Conservation (phyloP, 495 filamentous ascomycete genomes). For the Annulohypoxylon bovei region DNA sequence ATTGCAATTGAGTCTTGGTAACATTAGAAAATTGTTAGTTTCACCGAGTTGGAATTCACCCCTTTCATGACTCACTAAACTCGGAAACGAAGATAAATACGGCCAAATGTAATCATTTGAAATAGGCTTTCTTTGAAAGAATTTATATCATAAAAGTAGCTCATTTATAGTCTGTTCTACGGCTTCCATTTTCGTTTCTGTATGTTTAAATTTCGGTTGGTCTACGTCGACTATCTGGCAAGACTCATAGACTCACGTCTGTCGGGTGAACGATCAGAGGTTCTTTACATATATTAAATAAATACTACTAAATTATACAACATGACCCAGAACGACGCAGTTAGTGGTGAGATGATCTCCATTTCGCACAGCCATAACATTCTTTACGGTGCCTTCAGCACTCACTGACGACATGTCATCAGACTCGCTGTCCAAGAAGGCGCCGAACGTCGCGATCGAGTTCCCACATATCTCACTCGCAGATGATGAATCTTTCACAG, state of each 20-base stretch:
- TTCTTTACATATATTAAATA: not conserved
- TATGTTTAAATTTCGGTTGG: not conserved
- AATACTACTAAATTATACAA: not conserved
- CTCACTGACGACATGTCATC: not conserved
- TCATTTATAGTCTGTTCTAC: not conserved
- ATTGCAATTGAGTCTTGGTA: not conserved
- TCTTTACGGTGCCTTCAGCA: not conserved
- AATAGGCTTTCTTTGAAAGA: not conserved
- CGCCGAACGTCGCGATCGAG: constrained; percentile 2
- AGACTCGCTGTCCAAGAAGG: not conserved
- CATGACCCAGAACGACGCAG: not conserved
- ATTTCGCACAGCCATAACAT: not conserved
- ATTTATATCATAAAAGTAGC: not conserved
- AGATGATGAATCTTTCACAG: constrained; percentile 6
- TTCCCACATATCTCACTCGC: constrained; percentile 16
- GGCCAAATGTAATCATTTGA: not conserved
- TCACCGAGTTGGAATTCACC: not conserved
- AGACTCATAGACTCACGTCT: not conserved
- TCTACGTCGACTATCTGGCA: not conserved
- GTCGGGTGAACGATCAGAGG: not conserved
- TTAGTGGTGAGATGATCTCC: not conserved
- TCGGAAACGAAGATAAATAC: not conserved
- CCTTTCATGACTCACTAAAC: not conserved
- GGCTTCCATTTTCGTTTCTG: not conserved
- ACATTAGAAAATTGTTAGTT: not conserved